Evolutionary conservation across 768 basidiomycete genomes (phyloP).

Genomic region (Podaxis sp.): DNA sequence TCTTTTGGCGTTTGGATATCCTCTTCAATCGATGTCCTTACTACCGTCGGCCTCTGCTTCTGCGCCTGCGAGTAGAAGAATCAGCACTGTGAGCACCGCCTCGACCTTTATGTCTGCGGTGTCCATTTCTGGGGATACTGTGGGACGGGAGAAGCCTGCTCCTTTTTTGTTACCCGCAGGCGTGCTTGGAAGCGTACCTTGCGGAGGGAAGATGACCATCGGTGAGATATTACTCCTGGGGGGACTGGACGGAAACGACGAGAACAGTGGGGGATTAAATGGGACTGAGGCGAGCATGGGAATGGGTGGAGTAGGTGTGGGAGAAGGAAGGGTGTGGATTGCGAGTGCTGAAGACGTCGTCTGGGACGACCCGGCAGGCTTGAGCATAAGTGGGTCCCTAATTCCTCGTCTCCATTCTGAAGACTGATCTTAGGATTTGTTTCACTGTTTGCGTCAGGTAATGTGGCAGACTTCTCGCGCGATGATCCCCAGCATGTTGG

Average conservation of each 20-base stretch:
- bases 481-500: neutral
- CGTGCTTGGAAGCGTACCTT: conserved; percentile 12
- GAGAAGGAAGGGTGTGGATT: conserved; percentile 21
- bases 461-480: neutral
- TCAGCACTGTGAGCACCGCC: neutral
- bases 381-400: neutral
- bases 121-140: neutral
- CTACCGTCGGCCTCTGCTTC: conserved; percentile 5
- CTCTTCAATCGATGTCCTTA: conserved; percentile 11
- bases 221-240: conserved; percentile 23
- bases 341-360: conserved; percentile 17
- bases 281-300: neutral
- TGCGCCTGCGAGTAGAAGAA: neutral
- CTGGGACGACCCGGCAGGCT: neutral
- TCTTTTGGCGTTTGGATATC: conserved; percentile 30
- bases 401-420: neutral
- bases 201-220: conserved; percentile 17
- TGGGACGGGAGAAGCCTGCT: conserved; percentile 10
- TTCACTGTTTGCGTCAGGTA: neutral
- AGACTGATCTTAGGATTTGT: neutral
- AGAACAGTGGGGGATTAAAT: neutral
- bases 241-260: neutral
- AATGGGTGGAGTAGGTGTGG: neutral
- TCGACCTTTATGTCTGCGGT: neutral
- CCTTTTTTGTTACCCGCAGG: conserved; percentile 23